Evolutionary conservation across 108 stramenopile species (phyloP), one percentile per base, ranked within the genome.

Genomic region (Stephanodiscus minutulus): DNA sequence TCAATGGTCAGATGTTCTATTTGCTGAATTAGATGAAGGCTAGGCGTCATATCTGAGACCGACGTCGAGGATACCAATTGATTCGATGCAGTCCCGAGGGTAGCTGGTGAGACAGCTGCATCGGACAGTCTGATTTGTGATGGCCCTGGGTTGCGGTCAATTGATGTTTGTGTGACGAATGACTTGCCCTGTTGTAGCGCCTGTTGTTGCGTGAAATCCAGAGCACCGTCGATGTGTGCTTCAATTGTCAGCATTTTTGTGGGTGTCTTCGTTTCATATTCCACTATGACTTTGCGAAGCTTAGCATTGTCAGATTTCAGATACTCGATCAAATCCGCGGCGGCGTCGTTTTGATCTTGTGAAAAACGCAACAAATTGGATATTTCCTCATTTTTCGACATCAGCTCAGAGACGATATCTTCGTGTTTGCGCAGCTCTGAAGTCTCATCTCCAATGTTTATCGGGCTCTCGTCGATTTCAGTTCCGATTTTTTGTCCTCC

Each of bases 291-390:
- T n/a, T 58, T 46, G 11, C 56, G 53, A 15, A 73, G 54, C 35
- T 58, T 53, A 10, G 57, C 72, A 64, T 75, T 70, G 20, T 75
- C 59, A 13, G 47, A 43, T 61, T 70, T 75, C 46, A 74, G 73
- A 18, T 28, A 44, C 35, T 68, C 37, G 31, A 74, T 74, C 0
- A 43, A 36, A 20, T 61, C 66, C 0, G 43, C 44, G 1, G 71
- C 71, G 5, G 62, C 61, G 21, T 64, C 63, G 25, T 72, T 72
- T 13, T 72, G 71, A 12, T 72, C 60, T 21, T 52, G 48, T 10
- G 71, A 62, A 20, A 33, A 24, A 0, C 62, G 61, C 28, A 64
- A 43, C 33, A 62, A 72, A n/a, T 64, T 53, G 17, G 50, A 31
- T 37, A 72, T 25, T n/a, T 72, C 71, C 50, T 56, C 55, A 55